Conservation (phyloP, 257 asterid genomes). For the Plectranthus barbatus region DNA sequence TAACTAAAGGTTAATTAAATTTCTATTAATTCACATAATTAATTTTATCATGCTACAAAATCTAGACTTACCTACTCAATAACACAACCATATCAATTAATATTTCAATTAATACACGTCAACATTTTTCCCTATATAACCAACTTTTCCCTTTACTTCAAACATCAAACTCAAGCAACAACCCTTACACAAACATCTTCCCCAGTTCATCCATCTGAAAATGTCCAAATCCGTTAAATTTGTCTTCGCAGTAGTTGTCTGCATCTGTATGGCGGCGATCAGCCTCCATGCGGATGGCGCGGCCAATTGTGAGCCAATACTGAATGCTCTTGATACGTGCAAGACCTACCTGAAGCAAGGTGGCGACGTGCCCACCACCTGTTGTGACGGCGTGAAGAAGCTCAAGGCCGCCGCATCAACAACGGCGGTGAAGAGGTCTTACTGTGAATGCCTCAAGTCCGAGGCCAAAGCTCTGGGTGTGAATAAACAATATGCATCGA, state of each 20-base stretch:
- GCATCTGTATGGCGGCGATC: not conserved
- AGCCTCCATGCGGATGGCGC: not conserved
- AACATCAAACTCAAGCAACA: too few species aligned
- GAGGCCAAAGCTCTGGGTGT: constrained; percentile 1
- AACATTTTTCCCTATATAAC: too few species aligned
- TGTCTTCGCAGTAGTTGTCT: not conserved
- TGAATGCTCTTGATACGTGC: constrained; percentile 22
- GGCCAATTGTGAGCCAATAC: not conserved
- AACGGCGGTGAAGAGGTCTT: not conserved
- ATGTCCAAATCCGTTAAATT: too few species aligned
- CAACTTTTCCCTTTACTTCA: too few species aligned
- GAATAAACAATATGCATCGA: not conserved
- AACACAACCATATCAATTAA: too few species aligned
- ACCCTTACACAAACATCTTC: too few species aligned
- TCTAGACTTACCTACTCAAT: too few species aligned
- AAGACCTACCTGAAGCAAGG: constrained; percentile 8
- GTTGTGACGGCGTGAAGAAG: constrained; percentile 17
- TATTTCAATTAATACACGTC: too few species aligned
- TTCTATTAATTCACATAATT: too few species aligned
- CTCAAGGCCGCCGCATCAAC: constrained; percentile 9
- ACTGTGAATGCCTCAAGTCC: constrained; percentile 19
- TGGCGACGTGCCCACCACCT: constrained; percentile 4
- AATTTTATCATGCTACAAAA: too few species aligned
- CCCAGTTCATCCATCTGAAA: too few species aligned
- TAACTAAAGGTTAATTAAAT: too few species aligned